Evolutionary conservation across 371 early-diverging fungal species (phyloP), one percentile per base, ranked within the genome.

Genomic region (Catenaria anguillulae): DNA sequence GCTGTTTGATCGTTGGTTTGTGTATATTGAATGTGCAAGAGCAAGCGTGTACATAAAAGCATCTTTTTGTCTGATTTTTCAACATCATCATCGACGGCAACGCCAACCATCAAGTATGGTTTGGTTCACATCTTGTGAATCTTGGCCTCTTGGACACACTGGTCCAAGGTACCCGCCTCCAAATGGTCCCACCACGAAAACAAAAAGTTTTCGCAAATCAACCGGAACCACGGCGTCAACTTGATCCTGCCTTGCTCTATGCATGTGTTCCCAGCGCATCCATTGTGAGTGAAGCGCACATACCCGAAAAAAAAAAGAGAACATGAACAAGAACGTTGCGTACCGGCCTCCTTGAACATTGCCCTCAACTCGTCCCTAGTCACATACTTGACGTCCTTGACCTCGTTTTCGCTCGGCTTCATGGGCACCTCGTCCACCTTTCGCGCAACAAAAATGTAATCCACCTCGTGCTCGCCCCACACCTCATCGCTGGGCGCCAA

Each of bases 391-490:
- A 75, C 70, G 62, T 79, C 78, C 60, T 81, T 79, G 66, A 92
- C 90, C 73, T 94, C 94, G 72, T 94, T 92, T 26, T 78, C 77
- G 68, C 80, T 88, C 42, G 84, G 73, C 35, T 77, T 69, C 61
- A 83, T 55, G 60, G 79, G 75, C 40, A 90, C 78, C 62, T 75
- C 56, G 31, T 55, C 23, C 31, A 84, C 73, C 19, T 84, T 86
- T 68, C 82, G 76, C 69, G 84, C 77, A 62, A 94, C 82, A 66
- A 94, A 77, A 62, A 94, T 89, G 67, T 92, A 92, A 66, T 92
- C 94, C 60, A 94, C 84, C 73, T 93, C 95, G 68, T 94, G 93
- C 75, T 97, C 97, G 31, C 95, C 95, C 97, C 97, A 97, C 62
- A 84, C 63, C n/a, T 88, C 93, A 69, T 93, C 90, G 33, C 89